phyloP scores from a whole-genome alignment of 2,329 filamentous ascomycete species.

The Cordyceps javanica region DNA sequence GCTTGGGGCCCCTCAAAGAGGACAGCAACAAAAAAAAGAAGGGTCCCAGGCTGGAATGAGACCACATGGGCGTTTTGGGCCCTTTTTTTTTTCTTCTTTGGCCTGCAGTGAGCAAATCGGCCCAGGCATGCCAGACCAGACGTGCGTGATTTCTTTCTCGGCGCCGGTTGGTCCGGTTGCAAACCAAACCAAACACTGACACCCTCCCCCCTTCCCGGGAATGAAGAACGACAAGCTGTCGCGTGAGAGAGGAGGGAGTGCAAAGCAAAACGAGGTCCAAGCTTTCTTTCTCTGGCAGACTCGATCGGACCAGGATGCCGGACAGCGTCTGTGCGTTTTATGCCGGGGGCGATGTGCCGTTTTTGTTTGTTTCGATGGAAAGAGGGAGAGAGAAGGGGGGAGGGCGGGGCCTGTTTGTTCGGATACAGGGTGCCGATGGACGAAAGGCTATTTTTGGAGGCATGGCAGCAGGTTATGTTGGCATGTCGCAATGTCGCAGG shows the following conservation, averaged over 20 bases:
- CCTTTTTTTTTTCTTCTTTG: neutral
- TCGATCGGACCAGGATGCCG: constrained; percentile 3
- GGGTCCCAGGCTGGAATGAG: neutral
- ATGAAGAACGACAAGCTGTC: neutral
- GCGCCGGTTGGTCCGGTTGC: neutral
- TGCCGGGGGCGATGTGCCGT: neutral
- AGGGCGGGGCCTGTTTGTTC: neutral
- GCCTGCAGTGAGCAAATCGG: neutral
- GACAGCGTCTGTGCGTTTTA: neutral
- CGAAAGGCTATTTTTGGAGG: neutral
- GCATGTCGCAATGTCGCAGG: neutral
- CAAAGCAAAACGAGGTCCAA: too few species aligned
- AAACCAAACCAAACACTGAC: too few species aligned
- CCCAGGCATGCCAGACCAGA: neutral
- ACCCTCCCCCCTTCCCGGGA: too few species aligned
- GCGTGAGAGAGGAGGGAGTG: neutral
- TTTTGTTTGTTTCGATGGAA: too few species aligned
- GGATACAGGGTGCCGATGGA: neutral
- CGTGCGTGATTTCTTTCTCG: neutral
- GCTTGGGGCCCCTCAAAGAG: too few species aligned
- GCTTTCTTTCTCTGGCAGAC: neutral
- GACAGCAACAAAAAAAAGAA: neutral
- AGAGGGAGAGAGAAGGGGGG: neutral
- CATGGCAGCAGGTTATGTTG: neutral
- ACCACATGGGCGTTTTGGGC: neutral